Conservation (phyloP, 1,139 yeast genomes). For the Pichia sp. region DNA sequence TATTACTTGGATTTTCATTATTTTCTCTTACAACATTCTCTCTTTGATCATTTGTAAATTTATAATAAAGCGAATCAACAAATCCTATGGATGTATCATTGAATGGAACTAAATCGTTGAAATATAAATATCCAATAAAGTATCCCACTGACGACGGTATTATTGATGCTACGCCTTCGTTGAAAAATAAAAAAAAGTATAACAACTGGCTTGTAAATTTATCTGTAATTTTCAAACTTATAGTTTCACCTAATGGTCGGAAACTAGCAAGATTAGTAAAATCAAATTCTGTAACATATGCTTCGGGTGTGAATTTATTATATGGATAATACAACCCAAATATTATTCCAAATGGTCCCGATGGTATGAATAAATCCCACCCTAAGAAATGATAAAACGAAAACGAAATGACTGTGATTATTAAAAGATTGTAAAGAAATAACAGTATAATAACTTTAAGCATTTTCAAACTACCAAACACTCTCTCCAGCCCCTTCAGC, state of each 20-base stretch:
- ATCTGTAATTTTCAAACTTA: conserved; percentile 44
- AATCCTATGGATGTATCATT: conserved; percentile 48
- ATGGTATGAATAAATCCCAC: conserved; percentile 32
- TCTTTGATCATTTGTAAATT: conserved; percentile 5
- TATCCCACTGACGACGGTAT: conserved; percentile 53
- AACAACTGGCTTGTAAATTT: conserved; percentile 51
- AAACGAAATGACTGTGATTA: conserved; percentile 30
- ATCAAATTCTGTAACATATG: conserved; percentile 49
- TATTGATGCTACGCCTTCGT: conserved; percentile 46
- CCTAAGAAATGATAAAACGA: conserved; percentile 30
- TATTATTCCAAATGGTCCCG: conserved; percentile 62
- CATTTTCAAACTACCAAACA: conserved; percentile 57
- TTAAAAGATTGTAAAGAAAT: conserved; percentile 28
- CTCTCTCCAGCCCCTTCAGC: conserved; percentile 56
- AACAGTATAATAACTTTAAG: conserved; percentile 34
- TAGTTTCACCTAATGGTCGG: conserved; percentile 17
- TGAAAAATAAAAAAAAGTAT: conserved; percentile 44
- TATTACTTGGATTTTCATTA: background rate
- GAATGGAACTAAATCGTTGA: conserved; percentile 55
- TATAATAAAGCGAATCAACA: conserved; percentile 17
- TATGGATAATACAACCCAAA: conserved; percentile 56
- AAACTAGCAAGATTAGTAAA: conserved; percentile 28
- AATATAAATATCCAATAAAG: conserved; percentile 50
- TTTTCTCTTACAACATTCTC: conserved; percentile 18
- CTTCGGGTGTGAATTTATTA: conserved; percentile 50